Base-by-base conservation (phyloP, 192 early-diverging fungal genomes). In the Oehlia diaphana region DNA sequence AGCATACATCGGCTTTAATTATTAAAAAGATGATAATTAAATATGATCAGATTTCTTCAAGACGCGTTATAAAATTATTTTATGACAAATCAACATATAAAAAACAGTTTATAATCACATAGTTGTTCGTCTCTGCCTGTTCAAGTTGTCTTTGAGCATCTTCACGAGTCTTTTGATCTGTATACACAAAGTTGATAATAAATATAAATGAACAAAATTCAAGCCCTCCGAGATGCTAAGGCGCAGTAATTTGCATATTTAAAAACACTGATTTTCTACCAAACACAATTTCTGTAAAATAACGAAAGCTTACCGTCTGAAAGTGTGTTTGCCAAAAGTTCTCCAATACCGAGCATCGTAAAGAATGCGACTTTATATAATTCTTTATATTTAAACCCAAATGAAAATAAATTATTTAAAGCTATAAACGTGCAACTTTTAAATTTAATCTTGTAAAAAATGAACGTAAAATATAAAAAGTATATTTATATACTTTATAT, bases 71-170 rank as follows among this genome's bases (percentile, higher is more conserved):
- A 28, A 69, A n/a, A 10, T 68, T 61, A 0, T 37, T 31, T 74
- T 77, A 42, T 49, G 61, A 61, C 26, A n/a, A 21, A 71, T 63
- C 12, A n/a, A n/a, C 76, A 65, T 13, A 69, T 14, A 16, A 47
- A 69, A 73, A 67, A 49, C 26, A 76, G 33, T 33, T 8, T 2
- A 62, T 39, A 79, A 65, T 86, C 92, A 98, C 96, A 89, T 93
- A 96, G 79, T 93, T 94, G 78, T 94, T 92, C 63, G 83, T 89
- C 77, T 91, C 89, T 49, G 92, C 93, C 16, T 80, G 81, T 84
- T 95, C 91, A 64, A 98, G 89, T 73, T 93, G 88, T 23, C 84
- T 87, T 63, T 91, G 92, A 63, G 96, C 95, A 82, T 94, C 91
- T 81, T 94, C 92, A 86, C 95, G 95, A 85, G 91, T 90, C 47